Percentiles rank a stretch among this genome's conserved stretches.
Conservation (phyloP, 306 rosid species). For the Acacia acuminata region DNA sequence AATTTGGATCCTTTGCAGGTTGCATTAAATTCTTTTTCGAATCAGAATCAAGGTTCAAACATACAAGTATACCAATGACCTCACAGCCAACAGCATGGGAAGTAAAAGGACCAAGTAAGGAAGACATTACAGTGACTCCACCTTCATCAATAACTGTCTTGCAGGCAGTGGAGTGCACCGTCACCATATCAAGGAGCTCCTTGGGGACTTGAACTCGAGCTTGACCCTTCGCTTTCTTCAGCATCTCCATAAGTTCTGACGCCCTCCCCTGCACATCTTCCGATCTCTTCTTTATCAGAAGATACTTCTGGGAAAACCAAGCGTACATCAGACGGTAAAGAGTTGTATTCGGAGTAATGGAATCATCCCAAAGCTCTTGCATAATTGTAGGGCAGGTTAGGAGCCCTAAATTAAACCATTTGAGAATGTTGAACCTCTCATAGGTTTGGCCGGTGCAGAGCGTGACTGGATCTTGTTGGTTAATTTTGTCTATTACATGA, state of each 20-base stretch:
- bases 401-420: conserved; percentile 75
- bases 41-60: too few relatives aligned
- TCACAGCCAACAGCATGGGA: conserved; percentile 79
- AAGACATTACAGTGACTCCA: conserved; percentile 59
- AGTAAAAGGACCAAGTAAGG: conserved; percentile 70
- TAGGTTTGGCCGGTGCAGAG: conserved; percentile 85
- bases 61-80: too few relatives aligned
- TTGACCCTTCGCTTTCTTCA: conserved; percentile 74
- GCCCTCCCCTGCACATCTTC: conserved; percentile 81
- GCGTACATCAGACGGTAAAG: conserved; percentile 58
- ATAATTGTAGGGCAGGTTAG: conserved; percentile 77
- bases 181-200: conserved; percentile 65
- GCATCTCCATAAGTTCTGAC: conserved; percentile 63
- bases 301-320: conserved; percentile 77
- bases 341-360: conserved; percentile 68
- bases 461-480: too few relatives aligned
- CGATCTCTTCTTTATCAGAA: conserved; percentile 68
- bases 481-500: too few relatives aligned
- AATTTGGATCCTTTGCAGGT: too few relatives aligned
- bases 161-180: conserved; percentile 57
- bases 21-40: too few relatives aligned
- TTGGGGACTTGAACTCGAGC: conserved; percentile 74
- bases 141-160: conserved; percentile 58
- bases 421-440: conserved; percentile 76
- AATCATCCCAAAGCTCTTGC: conserved; percentile 93